Evolutionary conservation across 2,329 filamentous ascomycete genomes (phyloP).

Genomic region (Samsoniella hepiali): DNA sequence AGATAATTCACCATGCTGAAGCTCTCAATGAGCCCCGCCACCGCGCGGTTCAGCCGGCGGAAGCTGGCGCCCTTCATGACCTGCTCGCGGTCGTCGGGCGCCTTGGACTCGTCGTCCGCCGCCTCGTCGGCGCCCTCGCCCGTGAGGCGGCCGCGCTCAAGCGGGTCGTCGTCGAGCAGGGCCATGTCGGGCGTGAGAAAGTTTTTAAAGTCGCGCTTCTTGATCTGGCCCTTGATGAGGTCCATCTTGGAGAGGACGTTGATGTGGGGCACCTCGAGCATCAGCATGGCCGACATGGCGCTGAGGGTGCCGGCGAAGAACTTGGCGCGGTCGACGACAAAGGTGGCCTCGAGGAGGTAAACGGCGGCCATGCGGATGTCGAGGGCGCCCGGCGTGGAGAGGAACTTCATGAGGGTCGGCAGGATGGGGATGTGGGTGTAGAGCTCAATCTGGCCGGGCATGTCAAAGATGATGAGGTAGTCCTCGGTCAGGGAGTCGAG

Average conservation of each 20-base stretch:
- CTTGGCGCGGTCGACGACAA: slow-evolving; percentile 92
- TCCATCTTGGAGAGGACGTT: slow-evolving; percentile 99
- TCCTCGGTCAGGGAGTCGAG: slow-evolving; percentile 87
- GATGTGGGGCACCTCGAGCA: slow-evolving; percentile 94
- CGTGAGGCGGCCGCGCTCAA: slow-evolving; percentile 44
- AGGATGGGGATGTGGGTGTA: slow-evolving; percentile 96
- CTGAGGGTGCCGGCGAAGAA: slow-evolving; percentile 95
- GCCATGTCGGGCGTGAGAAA: slow-evolving; percentile 85
- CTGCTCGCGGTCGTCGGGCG: slow-evolving; percentile 63
- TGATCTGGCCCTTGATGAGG: slow-evolving; percentile 83
- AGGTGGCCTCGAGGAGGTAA: slow-evolving; percentile 93
- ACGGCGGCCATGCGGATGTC: slow-evolving; percentile 91
- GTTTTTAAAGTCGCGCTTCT: slow-evolving; percentile 81
- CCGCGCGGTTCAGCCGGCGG: slow-evolving; percentile 77
- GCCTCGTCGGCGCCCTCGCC: slow-evolving; percentile 34
- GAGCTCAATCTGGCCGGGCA: slow-evolving; percentile 97
- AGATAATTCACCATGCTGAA: slow-evolving; percentile 98
- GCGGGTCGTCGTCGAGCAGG: slow-evolving; percentile 76
- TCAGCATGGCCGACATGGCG: slow-evolving; percentile 98
- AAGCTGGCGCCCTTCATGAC: slow-evolving; percentile 82
- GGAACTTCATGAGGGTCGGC: slow-evolving; percentile 75
- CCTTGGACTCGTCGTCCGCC: slow-evolving; percentile 50
- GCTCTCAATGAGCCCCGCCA: slow-evolving; percentile 88
- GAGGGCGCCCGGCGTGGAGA: slow-evolving; percentile 73
- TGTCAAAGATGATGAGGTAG: slow-evolving; percentile 96